A percentile compares a stretch with the other conserved stretches of the same genome.
These are phyloP conservation scores for Liriodendron chinense DNA, from an alignment of 164 flowering plant species.

Conservation along the genomic window DNA sequence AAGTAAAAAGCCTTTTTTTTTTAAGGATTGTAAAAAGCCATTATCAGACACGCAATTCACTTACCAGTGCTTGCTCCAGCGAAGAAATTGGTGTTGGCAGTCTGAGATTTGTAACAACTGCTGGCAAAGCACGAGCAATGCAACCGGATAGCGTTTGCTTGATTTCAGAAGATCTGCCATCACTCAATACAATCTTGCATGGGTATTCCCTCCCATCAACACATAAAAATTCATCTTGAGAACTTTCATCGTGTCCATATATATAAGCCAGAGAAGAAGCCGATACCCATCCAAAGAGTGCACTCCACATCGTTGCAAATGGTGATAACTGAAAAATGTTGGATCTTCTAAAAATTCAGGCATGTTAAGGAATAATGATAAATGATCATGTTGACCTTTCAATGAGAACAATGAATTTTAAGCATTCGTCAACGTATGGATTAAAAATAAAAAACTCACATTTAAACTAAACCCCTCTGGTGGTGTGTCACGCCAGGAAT, in stretches of 20 bases:
- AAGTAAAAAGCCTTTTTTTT: too few relatives aligned
- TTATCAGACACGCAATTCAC: background rate
- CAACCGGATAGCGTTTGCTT: conserved; percentile 70
- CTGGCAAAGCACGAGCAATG: conserved; percentile 67
- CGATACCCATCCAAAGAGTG: conserved; percentile 83
- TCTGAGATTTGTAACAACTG: conserved; percentile 51
- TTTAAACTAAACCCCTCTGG: conserved; percentile 79
- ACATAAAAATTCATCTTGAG: conserved; percentile 51
- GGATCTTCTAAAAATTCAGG: background rate
- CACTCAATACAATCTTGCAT: conserved; percentile 43
- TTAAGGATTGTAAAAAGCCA: too few relatives aligned
- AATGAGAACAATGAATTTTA: conserved; percentile 1
- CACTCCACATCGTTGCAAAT: conserved; percentile 84
- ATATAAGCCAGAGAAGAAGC: conserved; percentile 87
- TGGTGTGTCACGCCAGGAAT: conserved; percentile 75
- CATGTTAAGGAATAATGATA: background rate
- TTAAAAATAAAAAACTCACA: conserved; percentile 34
- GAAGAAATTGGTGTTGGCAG: conserved; percentile 59
- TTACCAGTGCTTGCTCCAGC: conserved; percentile 73
- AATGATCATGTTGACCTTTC: background rate
- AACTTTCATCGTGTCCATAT: conserved; percentile 73
- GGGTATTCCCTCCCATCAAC: conserved; percentile 80
- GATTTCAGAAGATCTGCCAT: conserved; percentile 83
- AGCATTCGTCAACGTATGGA: background rate
- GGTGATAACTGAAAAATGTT: conserved; percentile 55